Conservation (phyloP, 208 protist genomes). For the Trypanosoma congolense region DNA sequence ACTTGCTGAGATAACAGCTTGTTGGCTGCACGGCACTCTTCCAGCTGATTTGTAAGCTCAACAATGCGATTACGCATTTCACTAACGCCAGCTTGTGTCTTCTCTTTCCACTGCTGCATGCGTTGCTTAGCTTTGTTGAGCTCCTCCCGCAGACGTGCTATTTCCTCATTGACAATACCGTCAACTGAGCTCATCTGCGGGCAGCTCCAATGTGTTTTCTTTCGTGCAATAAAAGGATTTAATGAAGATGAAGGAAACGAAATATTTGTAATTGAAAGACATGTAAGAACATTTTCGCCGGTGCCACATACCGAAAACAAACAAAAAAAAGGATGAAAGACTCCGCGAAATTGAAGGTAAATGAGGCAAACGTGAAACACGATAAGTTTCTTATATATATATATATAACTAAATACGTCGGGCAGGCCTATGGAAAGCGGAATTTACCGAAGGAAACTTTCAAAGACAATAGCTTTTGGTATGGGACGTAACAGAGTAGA, state of each 20-base stretch:
- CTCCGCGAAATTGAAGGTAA: no score
- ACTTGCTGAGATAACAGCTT: background rate
- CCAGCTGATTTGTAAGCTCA: constrained; percentile 38
- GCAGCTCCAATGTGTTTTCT: constrained; percentile 6
- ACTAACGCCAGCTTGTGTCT: constrained; percentile 71
- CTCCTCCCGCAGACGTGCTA: constrained; percentile 36
- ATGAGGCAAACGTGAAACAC: no score
- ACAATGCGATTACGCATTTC: constrained; percentile 57
- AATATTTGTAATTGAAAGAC: no score
- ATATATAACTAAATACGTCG: no score
- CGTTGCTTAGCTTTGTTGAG: constrained; percentile 52
- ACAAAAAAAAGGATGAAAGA: no score
- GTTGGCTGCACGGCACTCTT: constrained; percentile 15
- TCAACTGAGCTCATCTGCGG: background rate
- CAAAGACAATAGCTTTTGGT: no score
- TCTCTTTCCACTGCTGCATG: constrained; percentile 65
- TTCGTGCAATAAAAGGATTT: constrained; percentile 9
- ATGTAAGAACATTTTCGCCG: no score
- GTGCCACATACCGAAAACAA: no score
- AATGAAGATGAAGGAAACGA: constrained; percentile 5
- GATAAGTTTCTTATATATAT: no score
- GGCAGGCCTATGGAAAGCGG: no score
- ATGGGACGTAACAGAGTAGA: no score
- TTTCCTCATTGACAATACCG: constrained; percentile 11
- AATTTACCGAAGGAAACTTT: no score